phyloP scores from a whole-genome alignment of 2,329 filamentous ascomycete species.

The Apiospora koreana region DNA sequence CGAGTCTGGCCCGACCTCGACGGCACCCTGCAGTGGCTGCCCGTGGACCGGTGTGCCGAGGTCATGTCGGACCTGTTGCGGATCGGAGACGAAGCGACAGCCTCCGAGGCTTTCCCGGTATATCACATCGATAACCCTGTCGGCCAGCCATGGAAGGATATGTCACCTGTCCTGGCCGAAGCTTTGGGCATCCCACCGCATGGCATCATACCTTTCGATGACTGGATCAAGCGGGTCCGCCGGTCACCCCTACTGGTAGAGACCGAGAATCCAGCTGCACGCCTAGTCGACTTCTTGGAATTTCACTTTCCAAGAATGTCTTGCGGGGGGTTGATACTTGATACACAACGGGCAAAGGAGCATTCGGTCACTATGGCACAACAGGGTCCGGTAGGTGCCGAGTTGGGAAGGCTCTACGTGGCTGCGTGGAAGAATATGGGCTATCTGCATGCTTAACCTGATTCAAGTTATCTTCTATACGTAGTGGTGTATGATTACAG shows the following conservation, averaged over 20 bases:
- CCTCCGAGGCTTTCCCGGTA: slow-evolving; percentile 15
- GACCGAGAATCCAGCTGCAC: slow-evolving; percentile 26
- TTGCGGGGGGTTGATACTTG: slow-evolving; percentile 31
- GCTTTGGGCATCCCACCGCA: slow-evolving; percentile 22
- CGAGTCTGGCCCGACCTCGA: slow-evolving; percentile 17
- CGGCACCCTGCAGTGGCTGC: too few species aligned
- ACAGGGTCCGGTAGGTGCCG: slow-evolving; percentile 23
- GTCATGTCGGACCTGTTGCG: too few species aligned
- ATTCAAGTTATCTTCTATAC: too few species aligned
- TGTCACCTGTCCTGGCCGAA: slow-evolving; percentile 21
- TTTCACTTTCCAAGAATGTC: slow-evolving; percentile 31
- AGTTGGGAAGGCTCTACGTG: slow-evolving; percentile 22
- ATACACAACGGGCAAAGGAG: slow-evolving; percentile 24
- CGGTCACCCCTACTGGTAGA: slow-evolving; percentile 20
- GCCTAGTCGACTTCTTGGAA: slow-evolving; percentile 31
- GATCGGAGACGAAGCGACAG: too few species aligned
- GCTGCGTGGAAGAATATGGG: slow-evolving; percentile 27
- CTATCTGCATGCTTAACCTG: too few species aligned
- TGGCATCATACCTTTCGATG: slow-evolving; percentile 26
- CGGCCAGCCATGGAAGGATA: slow-evolving; percentile 27
- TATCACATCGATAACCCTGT: slow-evolving; percentile 23
- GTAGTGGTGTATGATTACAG: too few species aligned
- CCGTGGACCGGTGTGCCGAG: too few species aligned
- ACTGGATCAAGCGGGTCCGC: slow-evolving; percentile 31
- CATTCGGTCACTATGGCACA: slow-evolving; percentile 25